Evolutionary conservation across 371 early-diverging fungal species (phyloP).

Genomic region (Circinella umbellata): DNA sequence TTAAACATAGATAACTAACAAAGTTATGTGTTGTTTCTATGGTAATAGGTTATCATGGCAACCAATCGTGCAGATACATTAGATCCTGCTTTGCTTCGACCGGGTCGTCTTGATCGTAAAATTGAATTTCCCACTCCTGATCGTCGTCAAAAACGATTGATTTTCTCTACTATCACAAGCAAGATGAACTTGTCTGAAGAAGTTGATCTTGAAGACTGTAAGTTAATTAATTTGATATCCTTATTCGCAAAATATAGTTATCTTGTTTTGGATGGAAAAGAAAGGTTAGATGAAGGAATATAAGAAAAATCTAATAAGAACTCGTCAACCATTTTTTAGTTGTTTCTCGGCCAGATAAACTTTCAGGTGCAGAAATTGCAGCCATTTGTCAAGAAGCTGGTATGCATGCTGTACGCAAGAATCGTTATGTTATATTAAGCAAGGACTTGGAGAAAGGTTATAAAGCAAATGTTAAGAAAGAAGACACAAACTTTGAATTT

Average conservation of each 20-base stretch:
- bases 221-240: slow-evolving; percentile 30
- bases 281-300: too few species aligned
- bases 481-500: slow-evolving; percentile 95
- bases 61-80: slow-evolving; percentile 99
- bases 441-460: slow-evolving; percentile 99
- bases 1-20: neutral
- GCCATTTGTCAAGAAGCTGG: slow-evolving; percentile 99
- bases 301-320: too few species aligned
- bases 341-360: slow-evolving; percentile 97
- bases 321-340: slow-evolving; percentile 51
- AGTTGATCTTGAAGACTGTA: slow-evolving; percentile 99
- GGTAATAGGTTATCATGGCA: slow-evolving; percentile 97
- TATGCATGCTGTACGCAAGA: slow-evolving; percentile 98
- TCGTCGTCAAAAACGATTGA: slow-evolving; percentile 98
- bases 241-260: neutral
- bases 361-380: slow-evolving; percentile 99
- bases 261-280: neutral
- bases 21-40: slow-evolving; percentile 3
- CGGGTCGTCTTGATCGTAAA: slow-evolving; percentile 99
- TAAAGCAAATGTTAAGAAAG: slow-evolving; percentile 96
- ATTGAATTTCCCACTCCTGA: slow-evolving; percentile 99
- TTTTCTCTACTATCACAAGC: slow-evolving; percentile 96
- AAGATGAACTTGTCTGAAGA: slow-evolving; percentile 99
- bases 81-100: slow-evolving; percentile 99
- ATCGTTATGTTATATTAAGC: slow-evolving; percentile 97